These are phyloP conservation scores for Colletotrichum tropicicola DNA, from an alignment of 2,329 filamentous ascomycete species.

Conservation along the genomic window DNA sequence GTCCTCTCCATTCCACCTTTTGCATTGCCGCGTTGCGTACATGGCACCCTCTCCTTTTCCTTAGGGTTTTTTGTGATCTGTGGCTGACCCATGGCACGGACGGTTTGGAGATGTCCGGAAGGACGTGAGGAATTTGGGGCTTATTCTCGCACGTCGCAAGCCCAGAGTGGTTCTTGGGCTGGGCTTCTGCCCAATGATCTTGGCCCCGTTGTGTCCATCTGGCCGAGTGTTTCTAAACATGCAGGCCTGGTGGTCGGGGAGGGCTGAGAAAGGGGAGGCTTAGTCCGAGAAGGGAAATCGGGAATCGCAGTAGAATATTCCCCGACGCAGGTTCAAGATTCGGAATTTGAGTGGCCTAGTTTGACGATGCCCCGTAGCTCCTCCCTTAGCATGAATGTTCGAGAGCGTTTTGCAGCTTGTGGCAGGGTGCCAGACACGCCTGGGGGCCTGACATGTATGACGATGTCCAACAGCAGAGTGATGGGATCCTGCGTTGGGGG, in stretches of 20 bases:
- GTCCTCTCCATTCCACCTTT: background rate
- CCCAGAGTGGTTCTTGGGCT: no score
- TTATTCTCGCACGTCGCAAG: background rate
- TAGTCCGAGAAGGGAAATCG: background rate
- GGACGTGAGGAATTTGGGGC: slow-evolving; percentile 24
- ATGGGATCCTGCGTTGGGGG: background rate
- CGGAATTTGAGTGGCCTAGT: background rate
- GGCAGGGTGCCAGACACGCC: background rate
- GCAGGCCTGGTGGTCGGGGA: background rate
- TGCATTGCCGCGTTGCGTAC: background rate
- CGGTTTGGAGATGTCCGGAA: slow-evolving; percentile 31
- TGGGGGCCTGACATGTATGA: no score
- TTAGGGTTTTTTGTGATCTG: background rate
- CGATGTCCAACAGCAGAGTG: background rate
- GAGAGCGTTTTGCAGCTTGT: background rate
- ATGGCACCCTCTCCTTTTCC: no score
- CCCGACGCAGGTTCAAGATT: slow-evolving; percentile 15
- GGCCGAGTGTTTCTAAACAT: slow-evolving; percentile 6
- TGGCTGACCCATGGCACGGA: slow-evolving; percentile 27
- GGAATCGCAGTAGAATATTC: background rate
- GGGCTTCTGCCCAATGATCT: background rate
- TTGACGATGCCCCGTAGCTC: background rate
- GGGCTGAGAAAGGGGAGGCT: background rate
- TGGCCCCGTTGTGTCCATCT: background rate
- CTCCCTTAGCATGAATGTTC: background rate